Evolutionary conservation across 257 asterid species (phyloP).

Genomic region (Plectranthus barbatus): DNA sequence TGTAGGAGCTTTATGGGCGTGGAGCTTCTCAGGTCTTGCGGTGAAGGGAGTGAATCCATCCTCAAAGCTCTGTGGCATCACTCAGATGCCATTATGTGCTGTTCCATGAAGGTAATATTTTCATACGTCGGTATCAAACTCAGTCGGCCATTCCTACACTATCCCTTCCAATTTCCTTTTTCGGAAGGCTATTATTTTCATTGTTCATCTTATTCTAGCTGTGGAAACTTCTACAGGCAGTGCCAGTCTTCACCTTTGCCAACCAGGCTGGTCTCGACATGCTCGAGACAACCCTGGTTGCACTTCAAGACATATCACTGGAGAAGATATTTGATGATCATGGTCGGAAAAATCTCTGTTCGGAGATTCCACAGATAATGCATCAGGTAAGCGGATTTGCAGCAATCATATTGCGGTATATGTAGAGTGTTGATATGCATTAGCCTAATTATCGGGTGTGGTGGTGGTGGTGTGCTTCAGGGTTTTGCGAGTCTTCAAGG

Average conservation of each 20-base stretch:
- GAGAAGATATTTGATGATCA: slow-evolving; percentile 89
- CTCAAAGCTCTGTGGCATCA: slow-evolving; percentile 79
- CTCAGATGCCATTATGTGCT: slow-evolving; percentile 81
- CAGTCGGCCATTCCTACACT: too few relatives aligned
- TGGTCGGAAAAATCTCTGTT: slow-evolving; percentile 70
- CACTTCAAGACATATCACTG: slow-evolving; percentile 81
- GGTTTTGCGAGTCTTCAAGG: slow-evolving; percentile 87
- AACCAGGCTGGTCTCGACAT: slow-evolving; percentile 98
- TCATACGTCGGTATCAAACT: background rate
- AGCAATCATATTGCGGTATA: too few relatives aligned
- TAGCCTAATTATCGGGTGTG: too few relatives aligned
- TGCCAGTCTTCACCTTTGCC: slow-evolving; percentile 81
- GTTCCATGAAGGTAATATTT: slow-evolving; percentile 66
- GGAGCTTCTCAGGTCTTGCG: slow-evolving; percentile 56
- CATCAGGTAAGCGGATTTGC: slow-evolving; percentile 50
- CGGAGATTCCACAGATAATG: slow-evolving; percentile 86
- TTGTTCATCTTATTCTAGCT: slow-evolving; percentile 1
- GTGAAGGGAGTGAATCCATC: slow-evolving; percentile 66
- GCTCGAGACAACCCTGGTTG: slow-evolving; percentile 91
- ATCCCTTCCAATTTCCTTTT: background rate
- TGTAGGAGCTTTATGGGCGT: slow-evolving; percentile 61
- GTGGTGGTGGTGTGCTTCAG: too few relatives aligned
- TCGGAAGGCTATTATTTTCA: background rate
- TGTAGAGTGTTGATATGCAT: too few relatives aligned
- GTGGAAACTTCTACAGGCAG: slow-evolving; percentile 37